Evolutionary conservation across 2,329 filamentous ascomycete genomes (phyloP).

Genomic region (Pezicula carpinea): DNA sequence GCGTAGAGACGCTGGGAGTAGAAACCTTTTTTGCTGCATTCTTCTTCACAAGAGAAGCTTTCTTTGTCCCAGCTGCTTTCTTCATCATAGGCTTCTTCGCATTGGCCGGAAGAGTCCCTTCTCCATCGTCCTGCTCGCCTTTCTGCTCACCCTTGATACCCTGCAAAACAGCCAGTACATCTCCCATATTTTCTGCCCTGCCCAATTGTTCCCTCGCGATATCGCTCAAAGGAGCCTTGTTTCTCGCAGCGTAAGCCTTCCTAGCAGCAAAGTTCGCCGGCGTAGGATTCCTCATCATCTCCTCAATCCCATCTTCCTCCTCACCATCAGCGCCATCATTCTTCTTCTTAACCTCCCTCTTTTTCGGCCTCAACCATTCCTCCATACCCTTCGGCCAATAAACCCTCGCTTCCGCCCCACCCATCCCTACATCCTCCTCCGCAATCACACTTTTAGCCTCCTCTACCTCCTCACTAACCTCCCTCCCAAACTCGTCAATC

Average conservation of each 20-base stretch:
- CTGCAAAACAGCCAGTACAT: constrained; percentile 22
- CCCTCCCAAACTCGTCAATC: constrained; percentile 27
- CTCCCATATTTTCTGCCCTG: constrained; percentile 16
- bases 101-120: neutral
- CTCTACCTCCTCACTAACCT: constrained; percentile 31
- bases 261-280: constrained; percentile 24
- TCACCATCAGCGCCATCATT: constrained; percentile 28
- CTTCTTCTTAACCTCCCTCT: constrained; percentile 57
- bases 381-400: constrained; percentile 92
- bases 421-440: constrained; percentile 75
- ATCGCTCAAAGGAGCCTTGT: constrained; percentile 15
- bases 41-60: constrained; percentile 4
- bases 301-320: constrained; percentile 28
- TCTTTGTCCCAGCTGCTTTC: neutral
- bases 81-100: neutral
- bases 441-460: constrained; percentile 34
- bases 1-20: constrained; percentile 36
- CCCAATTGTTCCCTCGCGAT: constrained; percentile 16
- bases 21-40: constrained; percentile 30
- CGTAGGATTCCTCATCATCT: constrained; percentile 24
- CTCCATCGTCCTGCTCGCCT: constrained; percentile 1
- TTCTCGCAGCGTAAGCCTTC: constrained; percentile 15
- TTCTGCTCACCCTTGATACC: constrained; percentile 13
- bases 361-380: constrained; percentile 80
- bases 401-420: constrained; percentile 73